Percentiles rank a stretch among this genome's conserved stretches.
phyloP scores from a whole-genome alignment of 768 basidiomycete species.

The Mycena haematopus region DNA sequence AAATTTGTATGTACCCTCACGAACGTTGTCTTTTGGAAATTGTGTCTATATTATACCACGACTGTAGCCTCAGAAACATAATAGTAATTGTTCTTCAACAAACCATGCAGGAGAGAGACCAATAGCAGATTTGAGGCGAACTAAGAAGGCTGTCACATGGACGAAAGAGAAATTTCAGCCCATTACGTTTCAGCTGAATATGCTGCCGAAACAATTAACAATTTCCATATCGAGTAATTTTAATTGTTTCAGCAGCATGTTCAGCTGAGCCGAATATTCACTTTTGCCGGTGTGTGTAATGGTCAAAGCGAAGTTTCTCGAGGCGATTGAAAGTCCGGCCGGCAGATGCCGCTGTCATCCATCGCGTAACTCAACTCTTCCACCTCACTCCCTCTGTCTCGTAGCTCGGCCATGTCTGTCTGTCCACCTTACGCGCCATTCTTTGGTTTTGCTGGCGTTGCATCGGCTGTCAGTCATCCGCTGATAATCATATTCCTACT shows the following conservation, averaged over 20 bases:
- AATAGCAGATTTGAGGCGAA: too few relatives aligned
- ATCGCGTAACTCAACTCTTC: background rate
- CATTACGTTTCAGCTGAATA: too few relatives aligned
- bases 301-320: background rate
- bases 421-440: slow-evolving; percentile 97
- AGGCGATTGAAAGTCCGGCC: background rate
- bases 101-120: too few relatives aligned
- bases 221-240: too few relatives aligned
- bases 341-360: background rate
- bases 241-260: too few relatives aligned
- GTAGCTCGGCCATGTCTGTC: slow-evolving; percentile 52
- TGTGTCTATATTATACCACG: slow-evolving; percentile 9
- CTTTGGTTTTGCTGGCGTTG: slow-evolving; percentile 97
- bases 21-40: background rate
- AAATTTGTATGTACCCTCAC: background rate
- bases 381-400: background rate
- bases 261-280: too few relatives aligned
- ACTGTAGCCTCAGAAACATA: background rate
- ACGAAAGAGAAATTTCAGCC: too few relatives aligned
- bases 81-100: background rate
- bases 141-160: too few relatives aligned
- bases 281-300: too few relatives aligned
- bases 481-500: background rate
- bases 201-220: too few relatives aligned
- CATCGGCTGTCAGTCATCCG: slow-evolving; percentile 73